Evolutionary conservation across 257 asterid genomes (phyloP).

Genomic region (Fraxinus anomala): DNA sequence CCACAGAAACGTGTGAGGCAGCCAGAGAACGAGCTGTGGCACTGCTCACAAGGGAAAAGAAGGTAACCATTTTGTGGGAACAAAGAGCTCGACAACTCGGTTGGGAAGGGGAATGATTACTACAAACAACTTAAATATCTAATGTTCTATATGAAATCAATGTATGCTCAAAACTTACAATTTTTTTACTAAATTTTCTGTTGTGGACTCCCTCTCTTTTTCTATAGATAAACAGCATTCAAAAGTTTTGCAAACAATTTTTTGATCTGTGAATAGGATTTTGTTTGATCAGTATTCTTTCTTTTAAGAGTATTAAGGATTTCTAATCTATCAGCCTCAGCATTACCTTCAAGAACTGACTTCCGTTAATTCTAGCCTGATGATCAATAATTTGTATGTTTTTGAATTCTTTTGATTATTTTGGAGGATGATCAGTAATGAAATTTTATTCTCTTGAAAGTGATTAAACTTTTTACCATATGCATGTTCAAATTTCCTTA

Average conservation of each 20-base stretch:
- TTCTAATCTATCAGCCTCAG: background rate
- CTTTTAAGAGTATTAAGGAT: background rate
- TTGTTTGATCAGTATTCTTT: no score
- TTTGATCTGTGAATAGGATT: background rate
- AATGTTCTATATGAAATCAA: constrained; percentile 10
- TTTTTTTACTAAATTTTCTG: constrained; percentile 23
- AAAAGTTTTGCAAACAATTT: background rate
- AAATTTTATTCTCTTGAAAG: no score
- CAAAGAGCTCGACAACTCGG: constrained; percentile 82
- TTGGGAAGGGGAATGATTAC: constrained; percentile 65
- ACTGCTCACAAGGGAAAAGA: constrained; percentile 72
- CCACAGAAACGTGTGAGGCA: constrained; percentile 93
- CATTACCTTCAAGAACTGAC: background rate
- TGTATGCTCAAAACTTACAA: background rate
- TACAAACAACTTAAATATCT: background rate
- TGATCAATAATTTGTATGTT: background rate
- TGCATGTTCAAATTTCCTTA: no score
- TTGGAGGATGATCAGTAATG: no score
- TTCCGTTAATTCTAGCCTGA: background rate
- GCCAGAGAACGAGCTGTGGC: constrained; percentile 78
- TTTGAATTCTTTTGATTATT: no score
- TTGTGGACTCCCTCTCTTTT: background rate
- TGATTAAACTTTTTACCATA: no score
- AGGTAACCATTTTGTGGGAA: constrained; percentile 75
- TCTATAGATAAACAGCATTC: background rate